Conservation (phyloP, 495 filamentous ascomycete species). For the Neurospora tetrasperma region DNA sequence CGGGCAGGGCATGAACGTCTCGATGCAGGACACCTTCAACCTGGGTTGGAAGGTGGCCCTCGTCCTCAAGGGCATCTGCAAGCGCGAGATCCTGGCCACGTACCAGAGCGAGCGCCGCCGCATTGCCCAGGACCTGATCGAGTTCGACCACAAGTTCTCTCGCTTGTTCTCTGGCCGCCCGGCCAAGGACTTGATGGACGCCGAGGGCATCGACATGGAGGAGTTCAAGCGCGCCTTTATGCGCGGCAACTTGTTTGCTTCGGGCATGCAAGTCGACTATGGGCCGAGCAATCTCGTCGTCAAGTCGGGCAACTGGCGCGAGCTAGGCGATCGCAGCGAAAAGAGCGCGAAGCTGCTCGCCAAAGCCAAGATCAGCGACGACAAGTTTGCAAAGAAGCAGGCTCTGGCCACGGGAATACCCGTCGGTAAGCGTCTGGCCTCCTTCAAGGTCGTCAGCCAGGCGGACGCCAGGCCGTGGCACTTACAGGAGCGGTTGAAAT, state of each 20-base stretch:
- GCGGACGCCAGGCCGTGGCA: slow-evolving; percentile 50
- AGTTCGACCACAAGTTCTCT: slow-evolving; percentile 58
- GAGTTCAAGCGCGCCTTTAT: slow-evolving; percentile 35
- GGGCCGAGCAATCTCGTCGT: slow-evolving; percentile 20
- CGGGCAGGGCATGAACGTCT: slow-evolving; percentile 70
- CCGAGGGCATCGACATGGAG: slow-evolving; percentile 33
- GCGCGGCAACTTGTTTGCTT: slow-evolving; percentile 28
- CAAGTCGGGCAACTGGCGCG: slow-evolving; percentile 12
- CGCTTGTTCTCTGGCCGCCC: slow-evolving; percentile 35
- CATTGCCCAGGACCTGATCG: slow-evolving; percentile 63
- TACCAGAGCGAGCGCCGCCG: slow-evolving; percentile 61
- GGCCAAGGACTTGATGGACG: slow-evolving; percentile 34
- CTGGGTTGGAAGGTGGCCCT: slow-evolving; percentile 65
- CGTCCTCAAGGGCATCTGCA: slow-evolving; percentile 46
- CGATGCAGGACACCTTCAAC: slow-evolving; percentile 59
- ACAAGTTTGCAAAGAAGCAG: slow-evolving; percentile 17
- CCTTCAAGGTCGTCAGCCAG: slow-evolving; percentile 49
- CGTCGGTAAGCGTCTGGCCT: slow-evolving; percentile 46
- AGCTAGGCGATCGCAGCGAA: slow-evolving; percentile 41
- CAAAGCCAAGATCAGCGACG: slow-evolving; percentile 3
- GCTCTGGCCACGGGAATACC: slow-evolving; percentile 11
- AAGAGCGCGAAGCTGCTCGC: slow-evolving; percentile 4
- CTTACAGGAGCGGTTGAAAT: slow-evolving; percentile 31
- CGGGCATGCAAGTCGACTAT: slow-evolving; percentile 27
- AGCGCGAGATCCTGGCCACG: slow-evolving; percentile 50